These are phyloP conservation scores for Pseudoturritis turrita DNA, from an alignment of 345 rosid genomes.

Conservation along the genomic window DNA sequence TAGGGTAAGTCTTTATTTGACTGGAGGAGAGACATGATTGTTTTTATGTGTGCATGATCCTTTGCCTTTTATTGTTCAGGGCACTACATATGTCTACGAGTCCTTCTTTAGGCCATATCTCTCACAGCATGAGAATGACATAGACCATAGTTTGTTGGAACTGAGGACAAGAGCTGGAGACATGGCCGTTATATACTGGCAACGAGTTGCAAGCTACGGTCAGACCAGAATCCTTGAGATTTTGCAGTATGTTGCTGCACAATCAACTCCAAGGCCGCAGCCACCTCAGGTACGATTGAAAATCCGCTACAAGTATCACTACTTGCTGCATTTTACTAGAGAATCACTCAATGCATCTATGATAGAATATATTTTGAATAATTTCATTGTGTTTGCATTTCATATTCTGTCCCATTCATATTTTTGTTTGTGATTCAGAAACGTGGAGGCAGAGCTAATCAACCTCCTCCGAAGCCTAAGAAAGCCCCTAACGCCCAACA, in stretches of 20 bases:
- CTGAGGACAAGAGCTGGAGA: slow-evolving; percentile 51
- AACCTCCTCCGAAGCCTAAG: slow-evolving; percentile 40
- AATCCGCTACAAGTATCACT: neutral
- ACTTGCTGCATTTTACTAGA: neutral
- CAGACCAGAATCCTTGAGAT: slow-evolving; percentile 50
- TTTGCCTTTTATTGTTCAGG: slow-evolving; percentile 32
- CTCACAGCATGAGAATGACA: slow-evolving; percentile 58
- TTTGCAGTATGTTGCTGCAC: slow-evolving; percentile 50
- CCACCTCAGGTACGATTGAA: slow-evolving; percentile 42
- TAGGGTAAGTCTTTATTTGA: slow-evolving; percentile 38
- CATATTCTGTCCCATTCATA: neutral
- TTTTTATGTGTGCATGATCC: neutral
- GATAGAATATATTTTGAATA: neutral
- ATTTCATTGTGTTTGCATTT: neutral
- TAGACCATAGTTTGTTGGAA: slow-evolving; percentile 56
- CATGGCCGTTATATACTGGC: slow-evolving; percentile 45
- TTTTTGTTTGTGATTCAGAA: slow-evolving; percentile 24
- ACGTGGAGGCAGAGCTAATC: slow-evolving; percentile 46
- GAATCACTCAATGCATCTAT: neutral
- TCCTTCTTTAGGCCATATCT: slow-evolving; percentile 46
- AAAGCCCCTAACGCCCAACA: slow-evolving; percentile 29
- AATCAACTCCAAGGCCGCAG: slow-evolving; percentile 36
- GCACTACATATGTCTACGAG: slow-evolving; percentile 54
- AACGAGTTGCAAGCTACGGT: slow-evolving; percentile 54
- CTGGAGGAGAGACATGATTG: neutral